These are phyloP conservation scores for Balakata baccata DNA, from an alignment of 345 rosid species.

Conservation along the genomic window DNA sequence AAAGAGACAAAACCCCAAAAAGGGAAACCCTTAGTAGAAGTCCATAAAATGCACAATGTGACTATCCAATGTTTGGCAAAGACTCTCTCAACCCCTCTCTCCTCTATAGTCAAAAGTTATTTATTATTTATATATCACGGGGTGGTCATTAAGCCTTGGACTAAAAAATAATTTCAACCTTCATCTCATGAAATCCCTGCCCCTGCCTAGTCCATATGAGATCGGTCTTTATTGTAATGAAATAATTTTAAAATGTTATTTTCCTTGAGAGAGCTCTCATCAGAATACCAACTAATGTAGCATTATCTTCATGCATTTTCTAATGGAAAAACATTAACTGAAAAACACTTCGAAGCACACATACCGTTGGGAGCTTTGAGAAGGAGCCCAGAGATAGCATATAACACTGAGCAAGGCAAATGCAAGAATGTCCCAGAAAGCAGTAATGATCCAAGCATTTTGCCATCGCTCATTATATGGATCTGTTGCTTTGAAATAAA, in stretches of 20 bases:
- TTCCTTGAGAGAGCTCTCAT: not conserved
- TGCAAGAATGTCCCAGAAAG: conserved; percentile 89
- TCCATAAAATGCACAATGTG: not conserved
- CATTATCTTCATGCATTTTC: not conserved
- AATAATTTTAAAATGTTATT: not conserved
- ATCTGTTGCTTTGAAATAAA: conserved; percentile 95
- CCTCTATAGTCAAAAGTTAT: not conserved
- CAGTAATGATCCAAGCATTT: conserved; percentile 91
- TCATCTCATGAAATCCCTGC: not conserved
- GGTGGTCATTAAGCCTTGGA: not conserved
- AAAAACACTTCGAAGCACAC: not conserved
- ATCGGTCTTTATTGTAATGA: not conserved
- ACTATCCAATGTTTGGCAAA: conserved; percentile 1
- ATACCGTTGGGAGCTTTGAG: conserved; percentile 85
- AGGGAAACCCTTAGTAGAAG: not conserved
- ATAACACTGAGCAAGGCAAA: conserved; percentile 70
- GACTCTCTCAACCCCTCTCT: too few relatives aligned
- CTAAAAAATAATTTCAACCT: not conserved
- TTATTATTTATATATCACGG: too few relatives aligned
- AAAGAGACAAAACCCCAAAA: not conserved
- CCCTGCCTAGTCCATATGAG: not conserved
- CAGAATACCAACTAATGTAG: not conserved
- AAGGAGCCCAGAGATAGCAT: conserved; percentile 96
- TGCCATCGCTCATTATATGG: conserved; percentile 90
- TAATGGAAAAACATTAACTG: not conserved